Base-by-base conservation (phyloP, 306 rosid genomes). In the Heteromeles arbutifolia region DNA sequence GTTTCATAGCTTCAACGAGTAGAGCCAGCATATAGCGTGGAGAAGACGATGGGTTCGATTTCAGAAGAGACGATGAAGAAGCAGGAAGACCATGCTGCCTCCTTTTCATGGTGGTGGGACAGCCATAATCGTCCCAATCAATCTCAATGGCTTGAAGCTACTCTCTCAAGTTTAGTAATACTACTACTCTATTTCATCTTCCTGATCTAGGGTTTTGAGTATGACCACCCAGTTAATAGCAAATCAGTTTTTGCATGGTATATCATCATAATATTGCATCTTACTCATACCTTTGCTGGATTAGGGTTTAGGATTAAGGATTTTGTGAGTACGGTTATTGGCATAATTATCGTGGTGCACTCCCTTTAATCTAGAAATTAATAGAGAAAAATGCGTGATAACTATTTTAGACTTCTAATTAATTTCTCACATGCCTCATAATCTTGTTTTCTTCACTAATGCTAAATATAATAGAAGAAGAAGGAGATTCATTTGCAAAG, bases 131-230 rank as follows among this genome's bases (percentile, higher is more conserved):
- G 72, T 77, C 82, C 26, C 57, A 65, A 72, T 74, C 72, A 74
- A 57, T 85, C 82, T 39, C 78, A 72, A 29, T 85, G 84, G 86
- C 88, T 85, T 77, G 76, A 70, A 76, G 44, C 84, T 28, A 82
- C 79, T 29, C 80, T 85, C 77, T 79, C 84, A 75, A 86, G 88
- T 85, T 54, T 29, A 56, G 26, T 57, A 6, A 48, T 56, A 21
- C 26, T 1, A 56, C 26, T 56, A 6, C 32, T 56, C 1, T 1
- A 32, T 62, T 21, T 9, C 43, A 24, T 43, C 61, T 22, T n/a
- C 41, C 11, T 1, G 24, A n/a, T 52, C 39, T 71, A 31, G 50
- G 50, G 53, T 48, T 48, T 48, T 14, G 53, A 48, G 19, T 48
- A 48, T 14, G 53, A 48, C 6, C 3, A 14, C 63, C 63, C 6